Evolutionary conservation across 768 basidiomycete genomes (phyloP).

Genomic region (Cystofilobasidium ferigula): DNA sequence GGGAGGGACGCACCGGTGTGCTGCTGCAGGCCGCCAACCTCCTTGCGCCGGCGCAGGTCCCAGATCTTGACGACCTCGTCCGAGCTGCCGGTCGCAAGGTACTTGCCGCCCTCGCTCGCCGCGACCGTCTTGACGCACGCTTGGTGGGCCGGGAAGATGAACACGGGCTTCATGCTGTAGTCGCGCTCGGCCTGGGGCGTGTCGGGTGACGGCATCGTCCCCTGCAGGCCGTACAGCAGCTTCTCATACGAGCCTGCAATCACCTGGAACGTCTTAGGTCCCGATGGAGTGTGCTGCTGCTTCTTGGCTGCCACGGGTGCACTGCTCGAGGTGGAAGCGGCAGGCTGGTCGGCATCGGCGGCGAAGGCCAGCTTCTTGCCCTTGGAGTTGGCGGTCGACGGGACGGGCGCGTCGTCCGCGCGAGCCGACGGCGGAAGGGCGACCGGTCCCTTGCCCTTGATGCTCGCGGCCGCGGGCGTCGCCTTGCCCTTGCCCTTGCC

Average conservation of each 20-base stretch:
- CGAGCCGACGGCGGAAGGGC: neutral
- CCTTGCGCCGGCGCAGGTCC: conserved; percentile 82
- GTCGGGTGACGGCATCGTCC: conserved; percentile 41
- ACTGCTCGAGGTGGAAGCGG: neutral
- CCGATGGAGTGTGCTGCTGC: neutral
- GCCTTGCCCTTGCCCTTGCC: conserved; percentile 21
- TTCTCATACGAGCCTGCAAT: conserved; percentile 94
- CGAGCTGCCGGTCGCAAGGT: conserved; percentile 88
- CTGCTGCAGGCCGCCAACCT: conserved; percentile 87
- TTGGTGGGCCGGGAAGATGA: conserved; percentile 94
- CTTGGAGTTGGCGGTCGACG: neutral
- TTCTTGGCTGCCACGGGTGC: neutral
- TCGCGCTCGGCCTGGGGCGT: conserved; percentile 28
- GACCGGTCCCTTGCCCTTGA: neutral
- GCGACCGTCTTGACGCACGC: conserved; percentile 84
- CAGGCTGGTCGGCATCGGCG: neutral
- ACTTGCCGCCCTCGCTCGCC: conserved; percentile 79
- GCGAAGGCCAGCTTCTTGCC: conserved; percentile 22
- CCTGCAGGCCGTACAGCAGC: conserved; percentile 78
- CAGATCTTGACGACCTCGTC: conserved; percentile 96
- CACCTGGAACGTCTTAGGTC: conserved; percentile 57
- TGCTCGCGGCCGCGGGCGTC: too few species aligned
- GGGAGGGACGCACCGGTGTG: conserved; percentile 59
- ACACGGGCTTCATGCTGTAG: conserved; percentile 58
- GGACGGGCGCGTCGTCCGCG: neutral